Evolutionary conservation across 306 rosid genomes (phyloP).

Genomic region (Quercus agrifolia): DNA sequence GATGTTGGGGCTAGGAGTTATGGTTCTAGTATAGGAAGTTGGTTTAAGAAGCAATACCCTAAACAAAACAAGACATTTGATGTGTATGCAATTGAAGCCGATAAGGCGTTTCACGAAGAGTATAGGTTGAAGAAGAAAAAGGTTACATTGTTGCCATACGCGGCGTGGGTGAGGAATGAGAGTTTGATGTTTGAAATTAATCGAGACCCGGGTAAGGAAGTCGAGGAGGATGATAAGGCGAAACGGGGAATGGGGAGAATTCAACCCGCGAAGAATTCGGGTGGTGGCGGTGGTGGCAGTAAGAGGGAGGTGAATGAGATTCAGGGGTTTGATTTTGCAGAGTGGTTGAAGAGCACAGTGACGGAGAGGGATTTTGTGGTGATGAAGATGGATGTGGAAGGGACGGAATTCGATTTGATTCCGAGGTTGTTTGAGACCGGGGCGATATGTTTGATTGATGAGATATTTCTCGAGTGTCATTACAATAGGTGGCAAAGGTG

Average conservation of each 20-base stretch:
- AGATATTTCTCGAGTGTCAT: constrained; percentile 94
- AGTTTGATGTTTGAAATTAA: constrained; percentile 77
- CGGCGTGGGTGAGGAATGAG: constrained; percentile 97
- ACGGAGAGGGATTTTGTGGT: constrained; percentile 83
- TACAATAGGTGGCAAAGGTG: constrained; percentile 98
- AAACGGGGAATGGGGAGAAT: constrained; percentile 95
- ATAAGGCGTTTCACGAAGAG: constrained; percentile 71
- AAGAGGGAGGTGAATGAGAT: constrained; percentile 79
- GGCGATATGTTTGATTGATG: constrained; percentile 88
- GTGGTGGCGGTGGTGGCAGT: constrained; percentile 35
- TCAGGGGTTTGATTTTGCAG: constrained; percentile 76
- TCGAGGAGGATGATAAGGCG: constrained; percentile 49
- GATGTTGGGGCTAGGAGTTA: constrained; percentile 97
- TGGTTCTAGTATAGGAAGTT: constrained; percentile 93
- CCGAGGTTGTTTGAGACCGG: constrained; percentile 83
- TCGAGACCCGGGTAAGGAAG: constrained; percentile 68
- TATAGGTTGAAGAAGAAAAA: constrained; percentile 79
- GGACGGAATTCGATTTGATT: constrained; percentile 85
- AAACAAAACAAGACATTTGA: constrained; percentile 92
- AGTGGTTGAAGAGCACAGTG: constrained; percentile 74
- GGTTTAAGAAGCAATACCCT: constrained; percentile 97
- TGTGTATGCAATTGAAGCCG: constrained; percentile 91
- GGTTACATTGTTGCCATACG: constrained; percentile 69
- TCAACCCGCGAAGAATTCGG: constrained; percentile 46
- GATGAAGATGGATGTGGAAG: constrained; percentile 99